Percentiles rank a stretch among this genome's conserved stretches.
Conservation (phyloP, 441 rosid species). For the Isatis lusitanica region DNA sequence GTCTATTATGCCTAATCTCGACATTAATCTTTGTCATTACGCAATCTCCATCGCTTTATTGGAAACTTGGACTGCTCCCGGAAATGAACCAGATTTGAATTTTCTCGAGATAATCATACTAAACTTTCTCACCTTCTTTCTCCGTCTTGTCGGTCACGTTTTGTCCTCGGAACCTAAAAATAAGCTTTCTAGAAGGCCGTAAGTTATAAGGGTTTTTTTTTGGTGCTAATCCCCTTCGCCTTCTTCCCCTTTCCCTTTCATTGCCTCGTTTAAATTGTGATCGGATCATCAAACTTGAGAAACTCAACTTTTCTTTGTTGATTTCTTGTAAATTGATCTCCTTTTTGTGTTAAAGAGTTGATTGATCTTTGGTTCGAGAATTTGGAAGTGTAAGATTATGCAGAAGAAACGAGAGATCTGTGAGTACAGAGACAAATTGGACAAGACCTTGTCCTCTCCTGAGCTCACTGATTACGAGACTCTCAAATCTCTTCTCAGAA, state of each 20-base stretch:
- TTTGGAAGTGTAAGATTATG: conserved; percentile 41
- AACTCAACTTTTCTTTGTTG: background rate
- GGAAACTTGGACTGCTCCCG: conserved; percentile 18
- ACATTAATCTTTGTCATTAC: conserved; percentile 2
- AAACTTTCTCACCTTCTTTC: conserved; percentile 35
- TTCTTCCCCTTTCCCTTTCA: background rate
- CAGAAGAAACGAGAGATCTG: conserved; percentile 49
- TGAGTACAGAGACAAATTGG: conserved; percentile 72
- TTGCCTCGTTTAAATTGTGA: background rate
- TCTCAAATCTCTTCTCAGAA: conserved; percentile 58
- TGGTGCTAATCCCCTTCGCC: background rate
- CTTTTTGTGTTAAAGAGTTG: background rate
- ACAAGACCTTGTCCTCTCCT: conserved; percentile 74
- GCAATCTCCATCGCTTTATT: conserved; percentile 10
- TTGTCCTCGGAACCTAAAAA: conserved; percentile 8
- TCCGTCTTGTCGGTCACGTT: conserved; percentile 45
- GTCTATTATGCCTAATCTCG: background rate
- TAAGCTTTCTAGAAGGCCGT: conserved; percentile 1
- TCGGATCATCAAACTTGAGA: background rate
- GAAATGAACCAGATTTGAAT: background rate
- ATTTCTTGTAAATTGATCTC: background rate
- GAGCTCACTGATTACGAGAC: conserved; percentile 58
- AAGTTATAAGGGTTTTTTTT: background rate
- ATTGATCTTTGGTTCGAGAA: background rate
- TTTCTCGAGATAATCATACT: conserved; percentile 21